Evolutionary conservation across 768 basidiomycete genomes (phyloP).

Genomic region (Termitomyces sp.): DNA sequence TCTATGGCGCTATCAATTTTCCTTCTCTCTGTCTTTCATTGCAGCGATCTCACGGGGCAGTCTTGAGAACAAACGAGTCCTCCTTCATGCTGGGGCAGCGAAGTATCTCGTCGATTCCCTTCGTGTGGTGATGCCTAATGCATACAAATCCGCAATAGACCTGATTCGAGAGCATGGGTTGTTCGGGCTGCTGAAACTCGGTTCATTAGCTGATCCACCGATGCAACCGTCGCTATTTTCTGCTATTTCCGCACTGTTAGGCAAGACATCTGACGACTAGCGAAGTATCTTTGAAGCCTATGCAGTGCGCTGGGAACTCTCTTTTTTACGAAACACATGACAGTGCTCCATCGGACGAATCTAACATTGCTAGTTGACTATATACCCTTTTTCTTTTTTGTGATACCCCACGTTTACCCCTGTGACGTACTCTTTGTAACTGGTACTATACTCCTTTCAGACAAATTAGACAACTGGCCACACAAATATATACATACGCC

Average conservation of each 20-base stretch:
- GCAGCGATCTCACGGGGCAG: constrained; percentile 1
- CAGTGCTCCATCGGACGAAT: not conserved
- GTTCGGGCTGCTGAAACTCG: constrained; percentile 1
- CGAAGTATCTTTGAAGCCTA: not conserved
- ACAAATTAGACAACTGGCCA: not conserved
- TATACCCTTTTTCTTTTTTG: not conserved
- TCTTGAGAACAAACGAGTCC: not conserved
- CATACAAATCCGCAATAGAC: not conserved
- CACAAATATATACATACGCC: not conserved
- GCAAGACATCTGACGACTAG: not conserved
- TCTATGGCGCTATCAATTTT: constrained; percentile 7
- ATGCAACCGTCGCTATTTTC: constrained; percentile 7
- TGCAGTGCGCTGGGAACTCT: not conserved
- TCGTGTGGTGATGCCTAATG: constrained; percentile 5
- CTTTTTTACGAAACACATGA: not conserved
- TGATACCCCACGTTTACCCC: not conserved
- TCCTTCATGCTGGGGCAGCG: constrained; percentile 9
- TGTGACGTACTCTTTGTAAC: not conserved
- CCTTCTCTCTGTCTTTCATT: constrained; percentile 12
- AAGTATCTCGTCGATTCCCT: constrained; percentile 8
- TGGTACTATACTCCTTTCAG: not conserved
- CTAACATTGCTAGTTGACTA: not conserved
- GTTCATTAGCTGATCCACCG: not conserved
- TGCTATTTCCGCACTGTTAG: constrained; percentile 8
- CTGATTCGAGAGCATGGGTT: constrained; percentile 8